These are phyloP conservation scores for Xylariaceae sp. DNA, from an alignment of 2,329 filamentous ascomycete species.

Conservation along the genomic window DNA sequence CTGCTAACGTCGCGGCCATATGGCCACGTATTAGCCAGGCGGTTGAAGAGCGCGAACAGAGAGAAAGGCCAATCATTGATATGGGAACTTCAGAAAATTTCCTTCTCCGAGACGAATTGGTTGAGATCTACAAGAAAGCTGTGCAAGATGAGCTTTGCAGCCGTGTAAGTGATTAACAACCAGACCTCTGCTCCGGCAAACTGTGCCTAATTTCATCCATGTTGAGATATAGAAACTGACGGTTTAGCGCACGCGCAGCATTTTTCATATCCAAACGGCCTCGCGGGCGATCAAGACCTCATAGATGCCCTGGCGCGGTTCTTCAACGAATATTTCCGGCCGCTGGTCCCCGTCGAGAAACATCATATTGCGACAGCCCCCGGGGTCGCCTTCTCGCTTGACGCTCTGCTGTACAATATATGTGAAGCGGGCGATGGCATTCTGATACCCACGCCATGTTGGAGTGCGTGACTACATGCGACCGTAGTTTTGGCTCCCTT, in stretches of 20 bases:
- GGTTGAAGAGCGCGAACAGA: slow-evolving; percentile 10
- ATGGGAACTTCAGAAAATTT: slow-evolving; percentile 24
- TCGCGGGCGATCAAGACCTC: slow-evolving; percentile 20
- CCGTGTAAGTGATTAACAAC: neutral
- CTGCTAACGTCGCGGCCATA: slow-evolving; percentile 20
- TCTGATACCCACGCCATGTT: slow-evolving; percentile 41
- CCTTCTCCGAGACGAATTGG: slow-evolving; percentile 17
- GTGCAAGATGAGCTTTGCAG: slow-evolving; percentile 5
- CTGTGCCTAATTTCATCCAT: too few relatives aligned
- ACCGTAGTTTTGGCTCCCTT: neutral
- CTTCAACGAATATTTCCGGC: slow-evolving; percentile 24
- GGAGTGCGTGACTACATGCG: slow-evolving; percentile 33
- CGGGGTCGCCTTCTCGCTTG: slow-evolving; percentile 11
- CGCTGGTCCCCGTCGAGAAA: neutral
- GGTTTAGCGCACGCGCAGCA: slow-evolving; percentile 12
- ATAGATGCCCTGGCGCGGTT: slow-evolving; percentile 12
- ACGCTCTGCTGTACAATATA: slow-evolving; percentile 43
- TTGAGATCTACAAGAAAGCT: slow-evolving; percentile 16
- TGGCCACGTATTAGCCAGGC: slow-evolving; percentile 20
- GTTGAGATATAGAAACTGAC: too few relatives aligned
- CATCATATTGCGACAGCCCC: slow-evolving; percentile 18
- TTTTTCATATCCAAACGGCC: slow-evolving; percentile 25
- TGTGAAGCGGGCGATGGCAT: slow-evolving; percentile 45
- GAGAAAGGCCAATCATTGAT: slow-evolving; percentile 11
- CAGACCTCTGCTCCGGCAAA: too few relatives aligned